A percentile compares a stretch with the other conserved stretches of the same genome.
phyloP scores from a whole-genome alignment of 2,329 filamentous ascomycete species.

The Huntiella bhutanensis region DNA sequence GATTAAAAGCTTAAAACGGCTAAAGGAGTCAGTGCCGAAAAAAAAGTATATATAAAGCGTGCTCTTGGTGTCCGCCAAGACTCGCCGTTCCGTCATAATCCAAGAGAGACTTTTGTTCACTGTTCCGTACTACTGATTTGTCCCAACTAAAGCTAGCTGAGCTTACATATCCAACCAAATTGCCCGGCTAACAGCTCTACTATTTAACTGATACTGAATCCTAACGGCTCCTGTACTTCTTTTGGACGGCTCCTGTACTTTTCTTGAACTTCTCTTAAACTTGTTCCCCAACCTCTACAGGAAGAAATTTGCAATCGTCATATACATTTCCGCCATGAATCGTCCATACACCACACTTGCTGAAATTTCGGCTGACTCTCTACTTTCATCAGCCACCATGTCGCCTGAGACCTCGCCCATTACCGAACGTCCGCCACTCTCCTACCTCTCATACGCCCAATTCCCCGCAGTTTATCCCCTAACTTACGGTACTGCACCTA shows the following conservation, averaged over 20 bases:
- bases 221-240: neutral
- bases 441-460: constrained; percentile 2
- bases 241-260: neutral
- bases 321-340: constrained; percentile 5
- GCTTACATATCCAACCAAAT: neutral
- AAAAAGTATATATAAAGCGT: no score
- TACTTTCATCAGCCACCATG: neutral
- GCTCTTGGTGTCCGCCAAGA: no score
- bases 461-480: neutral
- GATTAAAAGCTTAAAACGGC: no score
- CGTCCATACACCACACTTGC: constrained; percentile 5
- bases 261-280: neutral
- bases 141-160: neutral
- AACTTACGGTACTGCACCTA: neutral
- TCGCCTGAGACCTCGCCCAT: constrained; percentile 5
- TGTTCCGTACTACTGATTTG: no score
- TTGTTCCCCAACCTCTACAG: neutral
- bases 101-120: no score
- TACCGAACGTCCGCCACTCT: constrained; percentile 3
- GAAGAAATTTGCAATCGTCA: neutral
- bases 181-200: neutral
- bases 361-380: neutral
- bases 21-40: no score
- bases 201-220: no score
- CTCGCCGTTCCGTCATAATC: no score